Base-by-base conservation (phyloP, 805 yeast species). In the Kluyveromyces wickerhamii region DNA sequence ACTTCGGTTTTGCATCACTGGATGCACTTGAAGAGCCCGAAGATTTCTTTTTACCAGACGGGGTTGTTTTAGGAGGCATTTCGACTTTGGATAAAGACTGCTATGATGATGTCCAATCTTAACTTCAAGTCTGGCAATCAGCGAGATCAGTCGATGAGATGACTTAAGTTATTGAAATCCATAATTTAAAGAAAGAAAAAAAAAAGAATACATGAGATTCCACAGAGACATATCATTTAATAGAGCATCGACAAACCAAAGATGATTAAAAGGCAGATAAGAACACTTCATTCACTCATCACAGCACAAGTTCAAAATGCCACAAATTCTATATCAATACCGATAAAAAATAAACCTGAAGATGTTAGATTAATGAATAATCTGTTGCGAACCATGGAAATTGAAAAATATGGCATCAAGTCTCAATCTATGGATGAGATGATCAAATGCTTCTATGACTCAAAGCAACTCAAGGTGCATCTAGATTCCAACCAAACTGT, bases 21-120 rank as follows among this genome's bases (percentile, higher is more conserved):
- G 51, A 37, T n/a, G 38, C 24, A 5, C 44, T 29, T 2, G 35
- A 37, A 6, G 44, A 36, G 1, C 49, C 26, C 3, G 49, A 21
- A n/a, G 47, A 21, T 35, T 54, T 52, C 44, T 59, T 59, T 41
- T 55, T 56, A 6, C 57, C 27, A 3, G 48, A 36, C 4, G 45
- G 31, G 24, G 50, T 36, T 5, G 54, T 32, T 37, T 55, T 57
- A 11, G 60, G 54, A 15, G 57, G 49, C 60, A 53, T 55, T 21
- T 7, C 21, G 8, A 13, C 8, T 28, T n/a, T 19, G 10, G 7
- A 15, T n/a, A n/a, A n/a, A n/a, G n/a, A n/a, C n/a, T n/a, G n/a
- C n/a, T n/a, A n/a, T n/a, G n/a, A n/a, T n/a, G n/a, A n/a, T n/a
- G n/a, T n/a, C n/a, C n/a, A n/a, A n/a, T n/a, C n/a, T n/a, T n/a